Base-by-base conservation (phyloP, 176 grass and related monocot genomes). In the Bolboschoenus planiculmis region DNA sequence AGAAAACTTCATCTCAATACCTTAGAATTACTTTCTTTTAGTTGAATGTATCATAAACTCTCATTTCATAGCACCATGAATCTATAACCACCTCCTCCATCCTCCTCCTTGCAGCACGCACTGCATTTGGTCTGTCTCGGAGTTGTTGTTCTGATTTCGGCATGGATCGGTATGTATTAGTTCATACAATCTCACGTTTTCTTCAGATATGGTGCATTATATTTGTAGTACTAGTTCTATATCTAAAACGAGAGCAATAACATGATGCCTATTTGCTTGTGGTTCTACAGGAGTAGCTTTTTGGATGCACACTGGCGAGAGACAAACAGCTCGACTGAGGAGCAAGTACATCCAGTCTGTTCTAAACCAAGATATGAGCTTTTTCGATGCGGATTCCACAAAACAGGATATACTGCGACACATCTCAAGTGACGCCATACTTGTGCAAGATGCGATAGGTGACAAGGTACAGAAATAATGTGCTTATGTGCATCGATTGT, bases 401-500 rank as follows among this genome's bases (percentile, higher is more conserved):
- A 76, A 81, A 13, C 85, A 85, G 10, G 36, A 84, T 9, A 20
- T 86, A 2, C 61, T 89, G 24, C 66, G 70, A 6, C 66, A 67
- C 36, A 78, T 65, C 23, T 84, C 88, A 2, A 51, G 21, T 9
- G 88, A 90, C 75, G 81, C 84, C 16, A 47, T 84, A 30, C 72
- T 90, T 31, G 77, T 90, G 44, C 88, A 90, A 39, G 88, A 87
- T 81, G 85, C 85, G 7, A 87, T 87, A 14, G 84, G 84, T 63
- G 88, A 90, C 82, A 90, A 90, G 85, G 88, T 90, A 75, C 4
- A 37, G 4, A 67, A 62, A 31, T 62, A 31, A n/a, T n/a, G n/a
- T n/a, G n/a, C n/a, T n/a, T n/a, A n/a, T n/a, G 31, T 62, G 59
- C 4, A 67, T 63, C 53, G 13, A 14, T 55, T 50, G 1, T 20